Conservation (phyloP, 108 stramenopile genomes). For the Nannochloropsis gaditana region DNA sequence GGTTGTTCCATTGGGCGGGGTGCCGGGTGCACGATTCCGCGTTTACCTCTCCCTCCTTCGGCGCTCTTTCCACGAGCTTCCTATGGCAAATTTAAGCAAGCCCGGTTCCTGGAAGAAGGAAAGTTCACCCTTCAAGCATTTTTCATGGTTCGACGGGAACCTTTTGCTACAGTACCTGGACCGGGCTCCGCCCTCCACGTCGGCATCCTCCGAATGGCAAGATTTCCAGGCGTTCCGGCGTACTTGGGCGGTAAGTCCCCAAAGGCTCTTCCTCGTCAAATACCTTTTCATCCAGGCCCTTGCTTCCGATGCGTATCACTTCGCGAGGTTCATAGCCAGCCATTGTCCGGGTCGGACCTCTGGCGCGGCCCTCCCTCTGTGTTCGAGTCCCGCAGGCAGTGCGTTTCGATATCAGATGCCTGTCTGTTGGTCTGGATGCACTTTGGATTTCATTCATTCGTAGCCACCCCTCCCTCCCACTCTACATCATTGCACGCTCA, state of each 20-base stretch:
- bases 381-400: too few species aligned
- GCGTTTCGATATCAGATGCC: too few species aligned
- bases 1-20: neutral
- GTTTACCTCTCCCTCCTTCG: conserved; percentile 4
- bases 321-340: too few species aligned
- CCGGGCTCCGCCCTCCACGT: neutral
- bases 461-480: neutral
- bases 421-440: too few species aligned
- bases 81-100: neutral
- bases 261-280: too few species aligned
- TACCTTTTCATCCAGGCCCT: too few species aligned
- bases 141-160: neutral
- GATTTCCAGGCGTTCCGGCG: conserved; percentile 11
- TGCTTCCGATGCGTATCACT: too few species aligned
- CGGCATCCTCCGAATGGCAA: neutral
- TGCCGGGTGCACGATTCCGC: neutral
- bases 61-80: neutral
- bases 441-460: neutral
- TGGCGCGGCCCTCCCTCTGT: too few species aligned
- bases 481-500: neutral
- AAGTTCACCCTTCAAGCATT: neutral
- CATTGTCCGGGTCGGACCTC: too few species aligned
- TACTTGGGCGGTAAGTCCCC: neutral
- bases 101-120: neutral
- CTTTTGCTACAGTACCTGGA: conserved; percentile 4